Percentiles rank a stretch among this genome's conserved stretches.
Conservation (phyloP, 768 basidiomycete genomes). For the Hemileccinum impolitum region DNA sequence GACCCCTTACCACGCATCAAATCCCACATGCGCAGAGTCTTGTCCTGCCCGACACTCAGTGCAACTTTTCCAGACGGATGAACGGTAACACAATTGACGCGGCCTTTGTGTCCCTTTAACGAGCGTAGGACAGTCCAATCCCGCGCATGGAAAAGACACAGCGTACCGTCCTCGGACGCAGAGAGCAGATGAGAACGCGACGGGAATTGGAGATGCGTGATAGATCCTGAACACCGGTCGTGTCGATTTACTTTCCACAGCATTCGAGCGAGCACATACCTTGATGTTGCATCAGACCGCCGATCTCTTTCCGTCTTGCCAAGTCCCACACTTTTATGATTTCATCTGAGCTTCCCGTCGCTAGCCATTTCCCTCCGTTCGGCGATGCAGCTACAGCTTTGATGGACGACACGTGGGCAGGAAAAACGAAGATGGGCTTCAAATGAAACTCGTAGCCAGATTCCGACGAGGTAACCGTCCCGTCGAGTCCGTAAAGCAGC, state of each 20-base stretch:
- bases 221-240: slow-evolving; percentile 60
- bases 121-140: slow-evolving; percentile 90
- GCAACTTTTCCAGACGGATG: slow-evolving; percentile 93
- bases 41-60: slow-evolving; percentile 86
- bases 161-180: slow-evolving; percentile 88
- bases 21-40: slow-evolving; percentile 96
- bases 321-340: slow-evolving; percentile 97
- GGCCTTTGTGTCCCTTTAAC: slow-evolving; percentile 91
- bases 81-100: slow-evolving; percentile 85
- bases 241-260: background rate
- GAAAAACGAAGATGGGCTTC: slow-evolving; percentile 91
- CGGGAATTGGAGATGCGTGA: slow-evolving; percentile 84
- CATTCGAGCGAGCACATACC: slow-evolving; percentile 45
- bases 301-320: slow-evolving; percentile 86
- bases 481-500: slow-evolving; percentile 86
- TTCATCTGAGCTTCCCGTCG: slow-evolving; percentile 94
- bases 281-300: slow-evolving; percentile 91
- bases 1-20: slow-evolving; percentile 90
- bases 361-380: slow-evolving; percentile 91
- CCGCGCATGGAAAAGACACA: slow-evolving; percentile 86
- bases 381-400: slow-evolving; percentile 89
- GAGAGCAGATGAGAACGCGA: slow-evolving; percentile 88
- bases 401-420: slow-evolving; percentile 92
- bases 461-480: slow-evolving; percentile 40
- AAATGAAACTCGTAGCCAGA: slow-evolving; percentile 40